These are phyloP conservation scores for Clausena lansium DNA, from an alignment of 345 rosid species.

Conservation along the genomic window DNA sequence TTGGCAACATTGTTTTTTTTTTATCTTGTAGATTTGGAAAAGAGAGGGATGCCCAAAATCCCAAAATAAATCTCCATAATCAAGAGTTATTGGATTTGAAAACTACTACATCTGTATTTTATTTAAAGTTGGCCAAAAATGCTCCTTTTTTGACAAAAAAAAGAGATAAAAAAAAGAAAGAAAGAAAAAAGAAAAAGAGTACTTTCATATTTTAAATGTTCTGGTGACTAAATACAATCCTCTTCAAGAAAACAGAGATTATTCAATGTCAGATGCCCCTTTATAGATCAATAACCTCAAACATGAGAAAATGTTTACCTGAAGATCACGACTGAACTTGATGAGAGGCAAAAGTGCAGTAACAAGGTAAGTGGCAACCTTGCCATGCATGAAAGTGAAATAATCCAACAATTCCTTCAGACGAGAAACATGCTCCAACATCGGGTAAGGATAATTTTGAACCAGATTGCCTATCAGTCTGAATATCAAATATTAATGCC, in stretches of 20 bases:
- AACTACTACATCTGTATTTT: too few species aligned
- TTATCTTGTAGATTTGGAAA: too few species aligned
- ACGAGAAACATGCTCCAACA: conserved; percentile 66
- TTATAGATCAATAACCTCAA: conserved; percentile 2
- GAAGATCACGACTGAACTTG: conserved; percentile 63
- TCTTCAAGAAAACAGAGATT: not conserved
- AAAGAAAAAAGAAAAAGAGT: not conserved
- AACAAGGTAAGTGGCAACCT: conserved; percentile 57
- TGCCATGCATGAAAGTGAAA: conserved; percentile 63
- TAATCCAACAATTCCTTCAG: conserved; percentile 86
- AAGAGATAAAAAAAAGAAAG: not conserved
- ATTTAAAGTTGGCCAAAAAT: too few species aligned
- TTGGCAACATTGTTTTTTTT: not conserved
- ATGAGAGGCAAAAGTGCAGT: conserved; percentile 65
- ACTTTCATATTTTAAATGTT: not conserved
- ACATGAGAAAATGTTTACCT: conserved; percentile 39
- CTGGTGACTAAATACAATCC: not conserved
- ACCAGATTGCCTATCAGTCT: conserved; percentile 65
- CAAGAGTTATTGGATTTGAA: not conserved
- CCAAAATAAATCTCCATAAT: not conserved
- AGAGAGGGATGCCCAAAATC: not conserved
- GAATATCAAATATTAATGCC: conserved; percentile 27
- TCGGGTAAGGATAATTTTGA: conserved; percentile 50
- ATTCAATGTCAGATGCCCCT: not conserved
- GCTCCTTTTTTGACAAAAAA: too few species aligned